Conservation (phyloP, 768 basidiomycete species). For the Boletus edulis region DNA sequence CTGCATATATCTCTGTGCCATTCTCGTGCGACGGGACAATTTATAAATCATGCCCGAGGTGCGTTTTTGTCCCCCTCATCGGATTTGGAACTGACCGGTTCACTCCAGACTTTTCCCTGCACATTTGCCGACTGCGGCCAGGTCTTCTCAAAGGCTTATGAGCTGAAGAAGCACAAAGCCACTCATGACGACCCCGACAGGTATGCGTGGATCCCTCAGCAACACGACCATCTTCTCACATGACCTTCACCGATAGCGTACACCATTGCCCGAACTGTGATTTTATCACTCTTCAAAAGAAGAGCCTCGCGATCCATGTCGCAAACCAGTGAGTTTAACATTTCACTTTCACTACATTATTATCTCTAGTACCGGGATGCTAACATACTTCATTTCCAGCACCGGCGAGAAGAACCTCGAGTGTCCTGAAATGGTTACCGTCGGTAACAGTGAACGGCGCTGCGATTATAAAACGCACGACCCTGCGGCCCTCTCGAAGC, state of each 20-base stretch:
- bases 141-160: constrained; percentile 13
- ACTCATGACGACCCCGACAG: constrained; percentile 11
- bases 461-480: constrained; percentile 26
- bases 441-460: not conserved
- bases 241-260: constrained; percentile 8
- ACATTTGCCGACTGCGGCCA: constrained; percentile 6
- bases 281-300: constrained; percentile 21
- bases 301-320: constrained; percentile 18
- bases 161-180: constrained; percentile 24
- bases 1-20: not conserved
- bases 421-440: constrained; percentile 13
- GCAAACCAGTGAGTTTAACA: constrained; percentile 16
- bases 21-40: not conserved
- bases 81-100: not conserved
- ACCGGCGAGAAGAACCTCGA: constrained; percentile 17
- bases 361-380: not conserved
- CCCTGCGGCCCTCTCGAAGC: constrained; percentile 25
- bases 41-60: constrained; percentile 14
- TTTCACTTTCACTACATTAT: not conserved
- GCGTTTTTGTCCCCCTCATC: not conserved
- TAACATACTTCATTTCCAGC: constrained; percentile 7
- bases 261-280: constrained; percentile 18
- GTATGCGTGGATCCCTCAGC: not conserved
- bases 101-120: constrained; percentile 15
- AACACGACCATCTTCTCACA: not conserved